These are phyloP conservation scores for Magnaporthiopsis incrustans DNA, from an alignment of 2,329 filamentous ascomycete genomes.

Conservation along the genomic window DNA sequence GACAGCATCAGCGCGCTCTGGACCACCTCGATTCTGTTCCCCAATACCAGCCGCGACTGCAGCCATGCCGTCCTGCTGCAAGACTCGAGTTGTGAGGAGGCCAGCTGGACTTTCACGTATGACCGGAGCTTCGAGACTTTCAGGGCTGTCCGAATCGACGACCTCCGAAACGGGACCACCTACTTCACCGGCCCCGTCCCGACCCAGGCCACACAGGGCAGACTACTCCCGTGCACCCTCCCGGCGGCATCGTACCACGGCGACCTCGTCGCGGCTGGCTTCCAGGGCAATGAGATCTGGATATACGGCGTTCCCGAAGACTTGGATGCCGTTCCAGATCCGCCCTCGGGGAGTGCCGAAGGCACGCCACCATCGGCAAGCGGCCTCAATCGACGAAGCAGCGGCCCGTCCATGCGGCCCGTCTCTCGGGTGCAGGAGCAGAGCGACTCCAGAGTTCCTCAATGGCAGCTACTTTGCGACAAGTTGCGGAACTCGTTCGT, in stretches of 20 bases:
- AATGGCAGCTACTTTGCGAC: slow-evolving; percentile 63
- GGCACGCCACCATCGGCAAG: slow-evolving; percentile 15
- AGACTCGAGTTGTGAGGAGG: slow-evolving; percentile 53
- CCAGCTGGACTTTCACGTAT: slow-evolving; percentile 70
- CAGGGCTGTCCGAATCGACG: slow-evolving; percentile 66
- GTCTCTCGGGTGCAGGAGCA: slow-evolving; percentile 27
- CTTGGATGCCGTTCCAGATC: slow-evolving; percentile 49
- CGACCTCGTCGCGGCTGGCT: slow-evolving; percentile 66
- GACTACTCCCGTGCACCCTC: slow-evolving; percentile 58
- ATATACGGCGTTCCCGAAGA: slow-evolving; percentile 71
- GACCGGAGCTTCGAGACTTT: slow-evolving; percentile 72
- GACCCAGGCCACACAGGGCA: slow-evolving; percentile 40
- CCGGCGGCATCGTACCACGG: slow-evolving; percentile 62
- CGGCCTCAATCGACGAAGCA: slow-evolving; percentile 29
- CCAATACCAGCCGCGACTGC: slow-evolving; percentile 70
- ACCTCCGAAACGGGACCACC: slow-evolving; percentile 66
- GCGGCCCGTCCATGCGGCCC: slow-evolving; percentile 32
- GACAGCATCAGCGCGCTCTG: slow-evolving; percentile 67
- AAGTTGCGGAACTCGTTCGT: slow-evolving; percentile 64
- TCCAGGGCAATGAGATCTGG: slow-evolving; percentile 66
- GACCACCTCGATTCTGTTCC: slow-evolving; percentile 81
- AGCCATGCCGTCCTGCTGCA: slow-evolving; percentile 68
- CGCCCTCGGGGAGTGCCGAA: slow-evolving; percentile 21
- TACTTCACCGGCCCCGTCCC: slow-evolving; percentile 69
- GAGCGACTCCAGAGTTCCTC: slow-evolving; percentile 37